Evolutionary conservation across 2,329 filamentous ascomycete genomes (phyloP), one percentile per base, ranked within the genome.

Genomic region (Thelonectria rubi): DNA sequence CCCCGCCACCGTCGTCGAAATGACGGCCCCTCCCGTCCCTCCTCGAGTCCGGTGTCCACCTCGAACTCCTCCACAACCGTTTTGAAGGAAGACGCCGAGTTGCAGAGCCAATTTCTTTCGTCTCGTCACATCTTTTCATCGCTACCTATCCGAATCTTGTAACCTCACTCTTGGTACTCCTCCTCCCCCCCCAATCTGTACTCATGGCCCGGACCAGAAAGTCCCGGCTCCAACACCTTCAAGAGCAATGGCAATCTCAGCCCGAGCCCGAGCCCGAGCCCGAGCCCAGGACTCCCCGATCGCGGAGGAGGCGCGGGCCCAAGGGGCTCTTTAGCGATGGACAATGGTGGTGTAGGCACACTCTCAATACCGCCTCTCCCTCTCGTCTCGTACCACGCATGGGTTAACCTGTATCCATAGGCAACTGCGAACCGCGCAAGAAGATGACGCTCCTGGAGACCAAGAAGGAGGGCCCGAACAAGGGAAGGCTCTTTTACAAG

Each of bases 341-440:
- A 6, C 56, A 73, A 43, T 79, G 77, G 76, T 77, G 70, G 72
- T 79, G 76, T 77, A 73, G 60, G 76, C 68, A 42, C 47, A 30
- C 20, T 39, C 20, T 17, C 14, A 4, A 5, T 30, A 8, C 26
- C 8, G 26, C 26, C 1, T 30, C n/a, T 4, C 14, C n/a, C n/a
- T n/a, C 2, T 30, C 32, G 5, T 39, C 3, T 14, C 18, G 1
- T 11, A 11, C 30, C 17, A 1, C 11, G 17, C 7, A 12, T 14
- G 7, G 18, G 58, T 55, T 60, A 12, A 65, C 24, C 34, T 15
- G 6, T 9, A 9, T 15, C 15, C 12, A 20, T 52, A 81, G 79
- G 80, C 68, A 79, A 82, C 63, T 82, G 81, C 59, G 72, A 73
- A 21, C 81, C 80, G 21, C 80, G 77, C 14, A 69, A 71, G 24